phyloP scores from a whole-genome alignment of 257 asterid species.

The Solanum piurae region DNA sequence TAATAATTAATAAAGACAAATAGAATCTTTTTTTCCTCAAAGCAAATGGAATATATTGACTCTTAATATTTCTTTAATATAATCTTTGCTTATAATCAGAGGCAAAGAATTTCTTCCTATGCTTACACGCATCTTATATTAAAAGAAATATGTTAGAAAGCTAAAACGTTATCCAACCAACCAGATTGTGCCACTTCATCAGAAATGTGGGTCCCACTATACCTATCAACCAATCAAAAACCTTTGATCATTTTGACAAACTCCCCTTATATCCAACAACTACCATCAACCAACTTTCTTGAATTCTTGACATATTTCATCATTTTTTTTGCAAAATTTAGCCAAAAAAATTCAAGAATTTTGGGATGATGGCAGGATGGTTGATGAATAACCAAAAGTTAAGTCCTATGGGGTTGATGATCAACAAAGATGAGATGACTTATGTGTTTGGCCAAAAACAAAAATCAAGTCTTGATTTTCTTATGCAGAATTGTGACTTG shows the following conservation, averaged over 20 bases:
- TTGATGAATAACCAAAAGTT: slow-evolving; percentile 7
- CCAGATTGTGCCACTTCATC: background rate
- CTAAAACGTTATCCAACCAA: background rate
- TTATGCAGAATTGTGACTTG: slow-evolving; percentile 59
- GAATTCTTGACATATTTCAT: background rate
- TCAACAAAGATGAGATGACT: slow-evolving; percentile 13
- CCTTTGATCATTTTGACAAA: slow-evolving; percentile 1
- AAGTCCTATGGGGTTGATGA: slow-evolving; percentile 1
- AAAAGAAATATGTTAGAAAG: background rate
- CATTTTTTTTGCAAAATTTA: background rate
- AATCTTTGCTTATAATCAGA: slow-evolving; percentile 21
- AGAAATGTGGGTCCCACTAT: background rate
- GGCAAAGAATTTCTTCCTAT: slow-evolving; percentile 14
- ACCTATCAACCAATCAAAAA: background rate
- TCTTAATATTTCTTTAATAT: background rate
- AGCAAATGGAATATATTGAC: background rate
- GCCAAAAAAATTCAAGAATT: background rate
- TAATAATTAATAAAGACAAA: background rate
- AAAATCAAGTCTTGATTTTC: slow-evolving; percentile 15
- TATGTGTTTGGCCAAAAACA: slow-evolving; percentile 11
- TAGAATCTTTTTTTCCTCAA: background rate
- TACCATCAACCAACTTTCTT: background rate
- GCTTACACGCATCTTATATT: background rate
- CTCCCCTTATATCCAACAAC: background rate
- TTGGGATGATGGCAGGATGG: slow-evolving; percentile 15